Evolutionary conservation across 176 grass and related monocot species (phyloP).

Genomic region (Aegilops sharonensis): DNA sequence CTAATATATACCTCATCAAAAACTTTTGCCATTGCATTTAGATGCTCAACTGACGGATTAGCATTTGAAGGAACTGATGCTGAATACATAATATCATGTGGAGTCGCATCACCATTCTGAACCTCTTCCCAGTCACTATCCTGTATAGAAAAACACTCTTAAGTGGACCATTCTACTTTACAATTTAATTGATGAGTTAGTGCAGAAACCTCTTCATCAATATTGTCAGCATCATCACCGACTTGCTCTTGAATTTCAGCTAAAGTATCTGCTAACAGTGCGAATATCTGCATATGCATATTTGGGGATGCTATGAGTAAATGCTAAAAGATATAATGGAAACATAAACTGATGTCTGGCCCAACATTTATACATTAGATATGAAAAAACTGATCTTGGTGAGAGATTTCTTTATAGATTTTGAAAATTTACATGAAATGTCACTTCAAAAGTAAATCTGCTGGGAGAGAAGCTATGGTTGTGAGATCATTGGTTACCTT

Average conservation of each 20-base stretch:
- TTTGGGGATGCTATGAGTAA: slow-evolving; percentile 1
- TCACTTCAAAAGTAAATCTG: not conserved
- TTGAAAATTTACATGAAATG: not conserved
- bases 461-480: slow-evolving; percentile 3
- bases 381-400: not conserved
- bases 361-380: not conserved
- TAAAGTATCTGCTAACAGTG: slow-evolving; percentile 73
- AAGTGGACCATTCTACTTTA: not conserved
- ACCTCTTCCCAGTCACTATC: slow-evolving; percentile 89
- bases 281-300: slow-evolving; percentile 78
- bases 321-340: not conserved
- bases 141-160: slow-evolving; percentile 47
- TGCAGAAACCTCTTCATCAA: slow-evolving; percentile 52
- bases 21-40: slow-evolving; percentile 85
- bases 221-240: slow-evolving; percentile 54
- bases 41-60: slow-evolving; percentile 67
- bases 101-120: slow-evolving; percentile 39
- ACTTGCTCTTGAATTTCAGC: slow-evolving; percentile 83
- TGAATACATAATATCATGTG: slow-evolving; percentile 59
- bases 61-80: slow-evolving; percentile 59
- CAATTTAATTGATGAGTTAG: not conserved
- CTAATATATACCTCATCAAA: slow-evolving; percentile 64
- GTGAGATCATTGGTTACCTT: slow-evolving; percentile 60
- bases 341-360: not conserved
- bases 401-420: slow-evolving; percentile 3